These are phyloP conservation scores for Bromus sterilis DNA, from an alignment of 176 grass and related monocot genomes.

Conservation along the genomic window DNA sequence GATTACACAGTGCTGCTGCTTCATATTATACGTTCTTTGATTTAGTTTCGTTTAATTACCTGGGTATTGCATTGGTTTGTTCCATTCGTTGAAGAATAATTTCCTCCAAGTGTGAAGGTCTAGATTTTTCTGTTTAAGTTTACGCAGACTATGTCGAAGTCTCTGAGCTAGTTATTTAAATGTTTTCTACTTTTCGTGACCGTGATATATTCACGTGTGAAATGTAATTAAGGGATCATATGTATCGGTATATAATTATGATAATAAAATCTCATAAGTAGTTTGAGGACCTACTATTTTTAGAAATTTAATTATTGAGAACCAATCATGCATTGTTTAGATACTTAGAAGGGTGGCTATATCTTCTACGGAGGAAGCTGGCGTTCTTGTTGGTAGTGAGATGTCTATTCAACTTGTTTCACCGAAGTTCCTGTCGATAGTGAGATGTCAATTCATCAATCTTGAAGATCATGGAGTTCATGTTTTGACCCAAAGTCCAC, in stretches of 20 bases:
- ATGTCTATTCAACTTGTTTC: too few relatives aligned
- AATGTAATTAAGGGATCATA: not conserved
- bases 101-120: not conserved
- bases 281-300: not conserved
- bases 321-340: not conserved
- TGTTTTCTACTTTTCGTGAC: not conserved
- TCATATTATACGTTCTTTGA: not conserved
- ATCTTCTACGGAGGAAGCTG: not conserved
- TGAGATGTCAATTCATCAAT: too few relatives aligned
- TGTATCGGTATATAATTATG: not conserved
- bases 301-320: not conserved
- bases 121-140: not conserved
- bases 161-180: not conserved
- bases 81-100: not conserved
- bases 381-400: not conserved
- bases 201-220: not conserved
- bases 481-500: too few relatives aligned
- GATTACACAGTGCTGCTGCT: not conserved
- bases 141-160: not conserved
- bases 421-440: too few relatives aligned
- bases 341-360: too few relatives aligned
- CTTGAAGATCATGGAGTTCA: too few relatives aligned
- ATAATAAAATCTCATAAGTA: not conserved
- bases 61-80: not conserved
- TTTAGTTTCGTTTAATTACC: not conserved